A percentile compares a stretch with the other conserved stretches of the same genome.
These are phyloP conservation scores for Plasmopara muralis DNA, from an alignment of 352 stramenopile species.

Conservation along the genomic window DNA sequence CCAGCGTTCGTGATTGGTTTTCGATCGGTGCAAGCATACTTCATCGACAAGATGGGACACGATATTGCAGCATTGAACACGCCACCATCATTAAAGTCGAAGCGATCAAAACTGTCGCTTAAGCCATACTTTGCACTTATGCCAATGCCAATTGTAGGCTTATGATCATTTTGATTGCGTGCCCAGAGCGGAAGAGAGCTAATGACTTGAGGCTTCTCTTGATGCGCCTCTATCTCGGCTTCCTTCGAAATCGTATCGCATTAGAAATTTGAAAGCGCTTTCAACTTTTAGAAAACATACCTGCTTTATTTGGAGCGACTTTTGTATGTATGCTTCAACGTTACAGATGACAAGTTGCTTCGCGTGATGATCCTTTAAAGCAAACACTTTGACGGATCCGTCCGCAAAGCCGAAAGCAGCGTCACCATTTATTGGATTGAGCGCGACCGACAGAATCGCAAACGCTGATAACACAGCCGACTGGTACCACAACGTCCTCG, in stretches of 20 bases:
- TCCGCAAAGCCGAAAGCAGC: slow-evolving; percentile 65
- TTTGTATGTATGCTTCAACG: no score
- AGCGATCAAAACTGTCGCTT: no score
- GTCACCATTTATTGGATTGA: slow-evolving; percentile 62
- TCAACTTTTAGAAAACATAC: no score
- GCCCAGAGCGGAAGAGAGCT: slow-evolving; percentile 66
- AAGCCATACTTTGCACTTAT: no score
- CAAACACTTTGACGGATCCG: slow-evolving; percentile 54
- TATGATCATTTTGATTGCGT: slow-evolving; percentile 35
- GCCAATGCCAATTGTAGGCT: slow-evolving; percentile 4
- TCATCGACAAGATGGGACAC: no score
- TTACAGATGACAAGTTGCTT: slow-evolving; percentile 4
- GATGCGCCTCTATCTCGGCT: slow-evolving; percentile 32
- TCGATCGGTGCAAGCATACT: no score
- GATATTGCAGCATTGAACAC: no score
- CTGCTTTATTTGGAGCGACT: no score
- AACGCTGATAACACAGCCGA: slow-evolving; percentile 72
- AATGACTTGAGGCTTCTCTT: slow-evolving; percentile 52
- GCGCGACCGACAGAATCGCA: slow-evolving; percentile 52
- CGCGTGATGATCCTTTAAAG: slow-evolving; percentile 39
- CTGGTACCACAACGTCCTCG: slow-evolving; percentile 60
- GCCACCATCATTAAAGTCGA: no score
- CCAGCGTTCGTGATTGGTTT: no score
- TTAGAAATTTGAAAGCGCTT: not conserved
- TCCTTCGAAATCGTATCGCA: slow-evolving; percentile 26